Percentiles rank a stretch among this genome's conserved stretches.
These are phyloP conservation scores for Glycyrrhiza uralensis DNA, from an alignment of 306 rosid species.

Conservation along the genomic window DNA sequence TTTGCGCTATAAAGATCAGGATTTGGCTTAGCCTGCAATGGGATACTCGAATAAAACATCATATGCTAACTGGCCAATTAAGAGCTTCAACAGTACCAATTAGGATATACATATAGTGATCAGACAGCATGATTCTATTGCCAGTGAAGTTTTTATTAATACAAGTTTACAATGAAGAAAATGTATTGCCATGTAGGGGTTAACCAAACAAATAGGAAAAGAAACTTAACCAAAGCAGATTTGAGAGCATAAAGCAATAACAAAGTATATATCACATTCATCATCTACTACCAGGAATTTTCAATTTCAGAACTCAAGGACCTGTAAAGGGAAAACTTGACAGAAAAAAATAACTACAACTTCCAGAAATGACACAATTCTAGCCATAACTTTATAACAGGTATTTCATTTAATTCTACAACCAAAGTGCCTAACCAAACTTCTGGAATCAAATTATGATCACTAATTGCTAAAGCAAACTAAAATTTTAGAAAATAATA, in stretches of 20 bases:
- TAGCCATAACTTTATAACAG: neutral
- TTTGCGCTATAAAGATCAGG: slow-evolving; percentile 28
- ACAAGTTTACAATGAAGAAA: neutral
- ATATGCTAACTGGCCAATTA: slow-evolving; percentile 1
- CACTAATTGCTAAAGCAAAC: neutral
- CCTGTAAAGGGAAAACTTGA: too few relatives aligned
- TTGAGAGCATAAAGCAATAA: neutral
- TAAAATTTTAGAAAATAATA: too few relatives aligned
- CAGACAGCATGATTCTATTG: neutral
- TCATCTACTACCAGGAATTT: too few relatives aligned
- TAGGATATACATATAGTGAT: neutral
- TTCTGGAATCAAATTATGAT: neutral
- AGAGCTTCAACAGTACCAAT: slow-evolving; percentile 8
- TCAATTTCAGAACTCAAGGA: too few relatives aligned
- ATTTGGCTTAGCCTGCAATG: slow-evolving; percentile 61
- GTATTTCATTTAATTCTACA: neutral
- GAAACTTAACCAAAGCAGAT: neutral
- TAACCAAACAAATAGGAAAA: slow-evolving; percentile 2
- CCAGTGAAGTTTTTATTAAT: neutral
- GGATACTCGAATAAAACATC: slow-evolving; percentile 26
- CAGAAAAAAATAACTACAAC: too few relatives aligned
- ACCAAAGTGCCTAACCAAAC: neutral
- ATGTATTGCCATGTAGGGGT: neutral
- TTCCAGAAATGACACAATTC: neutral
- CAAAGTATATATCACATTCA: too few relatives aligned